Base-by-base conservation (phyloP, 2,329 filamentous ascomycete genomes). In the Davidsoniella eucalypti region DNA sequence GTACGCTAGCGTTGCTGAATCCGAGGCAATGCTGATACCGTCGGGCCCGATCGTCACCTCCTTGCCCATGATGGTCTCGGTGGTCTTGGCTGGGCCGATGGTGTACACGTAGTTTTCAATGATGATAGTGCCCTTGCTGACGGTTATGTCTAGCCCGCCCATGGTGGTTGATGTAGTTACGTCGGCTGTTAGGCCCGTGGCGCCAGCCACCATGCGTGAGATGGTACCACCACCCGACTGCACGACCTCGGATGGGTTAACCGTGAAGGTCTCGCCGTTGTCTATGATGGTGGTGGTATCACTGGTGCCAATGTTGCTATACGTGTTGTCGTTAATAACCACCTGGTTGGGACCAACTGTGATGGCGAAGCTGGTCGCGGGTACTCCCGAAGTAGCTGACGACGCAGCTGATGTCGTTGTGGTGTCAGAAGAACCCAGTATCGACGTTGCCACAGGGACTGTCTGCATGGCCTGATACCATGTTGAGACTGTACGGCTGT, bases 321-420 rank as follows among this genome's bases (percentile, higher is more conserved):
- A 67, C 0, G 70, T 75, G 47, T 65, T 60, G 36, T 61, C 62
- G 52, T 71, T 68, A 52, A 76, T 69, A 47, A 73, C 60, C 4
- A 76, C 70, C 36, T 63, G 60, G 37, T 63, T 61, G 2, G 66
- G 68, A 43, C 65, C 66, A 9, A 71, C 66, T 14, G 64, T 69
- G 3, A 76, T 58, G 1, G 62, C 66, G 52, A 70, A 67, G 17
- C 54, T 54, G 16, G 49, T 51, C 9, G 38, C 44, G 6, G 41
- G 50, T 18, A 45, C 46, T 3, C 25, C 46, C 12, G 45, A 16
- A n/a, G 36, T 39, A 5, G 51, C 21, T 7, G 50, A 26, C 2
- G 29, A 23, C 9, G 12, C 12, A 5, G 37, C n/a, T 21, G 43
- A 18, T 12, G 29, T 44, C 26, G 25, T 44, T 3, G 12, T 33